Base-by-base conservation (phyloP, 495 filamentous ascomycete species). In the Hyaloscypha finlandica region DNA sequence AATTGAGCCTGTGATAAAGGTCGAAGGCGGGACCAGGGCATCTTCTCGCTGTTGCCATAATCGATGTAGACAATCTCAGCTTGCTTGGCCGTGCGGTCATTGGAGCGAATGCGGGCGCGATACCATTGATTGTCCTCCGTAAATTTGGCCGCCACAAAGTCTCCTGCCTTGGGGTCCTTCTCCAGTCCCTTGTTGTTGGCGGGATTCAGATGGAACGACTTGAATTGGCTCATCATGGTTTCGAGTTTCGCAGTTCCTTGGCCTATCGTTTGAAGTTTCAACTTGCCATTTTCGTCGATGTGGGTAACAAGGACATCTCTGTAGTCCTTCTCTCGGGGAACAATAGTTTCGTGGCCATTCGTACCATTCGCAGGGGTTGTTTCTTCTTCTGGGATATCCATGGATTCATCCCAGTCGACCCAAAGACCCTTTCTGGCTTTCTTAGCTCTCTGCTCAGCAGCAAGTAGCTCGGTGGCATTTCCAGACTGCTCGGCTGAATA, bases 401-500 rank as follows among this genome's bases (percentile, higher is more conserved):
- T 86, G 35, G 85, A 89, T 4, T 96, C 96, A 74, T 97, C 92
- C 86, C 90, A 97, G 81, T 97, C 89, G 53, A 91, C 88, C 96
- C 96, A 99, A 67, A 97, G 70, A 55, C 91, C 92, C 80, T 94
- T 97, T 42, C 87, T 84, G 20, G 83, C 90, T 59, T 94, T 89
- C 80, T 98, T 98, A 8, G 96, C 96, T 61, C 83, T 86, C 76
- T 92, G 79, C 77, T 98, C 91, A 2, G 96, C 96, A 4, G 92
- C 92, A 70, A 92, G 82, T 39, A 97, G 89, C 76, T 97, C 96
- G 54, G 81, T 88, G 32, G 89, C 89, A 73, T 97, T 92, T 59
- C 93, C 95, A 12, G 92, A 90, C 80, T 97, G 95, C 79, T 98
- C 94, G 4, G 95, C 96, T 29, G 94, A 97, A 81, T 97, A 98